Evolutionary conservation across 495 filamentous ascomycete species (phyloP), one percentile per base, ranked within the genome.

Genomic region (Letharia lupina): DNA sequence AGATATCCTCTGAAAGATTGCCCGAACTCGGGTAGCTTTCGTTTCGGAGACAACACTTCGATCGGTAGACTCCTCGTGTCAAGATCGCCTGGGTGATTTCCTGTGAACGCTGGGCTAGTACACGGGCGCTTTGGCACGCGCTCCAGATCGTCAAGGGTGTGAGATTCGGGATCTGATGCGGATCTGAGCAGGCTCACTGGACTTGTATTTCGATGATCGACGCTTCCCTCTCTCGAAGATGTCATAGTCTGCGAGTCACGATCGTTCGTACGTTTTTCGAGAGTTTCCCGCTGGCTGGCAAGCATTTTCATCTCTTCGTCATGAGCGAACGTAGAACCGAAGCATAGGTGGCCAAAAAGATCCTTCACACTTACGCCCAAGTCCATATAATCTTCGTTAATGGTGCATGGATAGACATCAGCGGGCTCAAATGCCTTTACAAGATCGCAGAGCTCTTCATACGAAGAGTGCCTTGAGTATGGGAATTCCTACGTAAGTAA

Each of bases 391-490:
- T 73, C 66, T 23, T 82, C 76, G 62, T 92, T 80, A 9, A 93
- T 86, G 2, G 91, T 93, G 72, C 93, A 96, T 7, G 93, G 91
- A 75, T 88, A 87, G 15, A 97, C 79, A 73, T 97, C 91, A 66
- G 77, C 82, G 0, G 91, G 92, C 47, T 77, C 81, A 67, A 96
- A 91, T 0, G 79, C 80, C 6, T 78, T 69, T 7, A 96, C 79
- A 0, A 98, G 75, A 65, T 86, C 73, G 66, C 90, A 89, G 8
- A 96, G 80, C 73, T 97, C 93, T 0, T 77, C 76, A 61, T 93
- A 91, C 0, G 91, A 96, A 0, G 93, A 95, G 75, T 98, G 93
- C 3, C 93, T 84, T 0, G 93, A 93, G 71, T 93, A 98, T 6
- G 92, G 90, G 66, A 97, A 96, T 15, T 76, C 74, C 80, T 79